A percentile compares a stretch with the other conserved stretches of the same genome.
phyloP scores from a whole-genome alignment of 805 yeast species.

The Ogataea chonburiensis region DNA sequence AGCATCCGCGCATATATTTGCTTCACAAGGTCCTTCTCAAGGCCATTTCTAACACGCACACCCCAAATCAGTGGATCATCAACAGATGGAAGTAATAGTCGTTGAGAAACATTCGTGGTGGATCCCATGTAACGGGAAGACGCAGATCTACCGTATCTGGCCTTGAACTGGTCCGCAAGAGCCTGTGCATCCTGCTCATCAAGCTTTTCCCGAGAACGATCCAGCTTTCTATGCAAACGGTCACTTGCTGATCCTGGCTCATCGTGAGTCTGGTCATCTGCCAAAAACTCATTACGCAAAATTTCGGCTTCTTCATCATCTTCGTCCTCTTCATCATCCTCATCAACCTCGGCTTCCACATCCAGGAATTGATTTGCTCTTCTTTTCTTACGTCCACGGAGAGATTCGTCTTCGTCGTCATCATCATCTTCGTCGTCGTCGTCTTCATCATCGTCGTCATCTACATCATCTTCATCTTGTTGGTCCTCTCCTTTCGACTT shows the following conservation, averaged over 20 bases:
- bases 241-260: conserved; percentile 52
- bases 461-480: background rate
- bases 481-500: conserved; percentile 26
- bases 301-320: conserved; percentile 95
- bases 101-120: conserved; percentile 86
- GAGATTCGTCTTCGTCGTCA: conserved; percentile 36
- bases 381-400: conserved; percentile 46
- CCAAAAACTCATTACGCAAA: conserved; percentile 77
- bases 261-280: conserved; percentile 69
- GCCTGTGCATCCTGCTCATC: conserved; percentile 95
- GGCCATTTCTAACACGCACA: conserved; percentile 87
- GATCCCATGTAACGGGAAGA: conserved; percentile 79
- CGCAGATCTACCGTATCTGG: conserved; percentile 85
- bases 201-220: conserved; percentile 73
- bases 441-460: conserved; percentile 22
- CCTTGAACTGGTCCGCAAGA: conserved; percentile 87
- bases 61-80: conserved; percentile 97
- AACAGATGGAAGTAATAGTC: conserved; percentile 89
- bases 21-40: conserved; percentile 87
- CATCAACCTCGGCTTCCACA: conserved; percentile 98
- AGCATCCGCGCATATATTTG: conserved; percentile 80
- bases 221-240: conserved; percentile 86
- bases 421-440: conserved; percentile 32
- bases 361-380: conserved; percentile 86
- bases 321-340: conserved; percentile 90